These are phyloP conservation scores for Diaporthe sp. DNA, from an alignment of 2,329 filamentous ascomycete genomes.

Conservation along the genomic window DNA sequence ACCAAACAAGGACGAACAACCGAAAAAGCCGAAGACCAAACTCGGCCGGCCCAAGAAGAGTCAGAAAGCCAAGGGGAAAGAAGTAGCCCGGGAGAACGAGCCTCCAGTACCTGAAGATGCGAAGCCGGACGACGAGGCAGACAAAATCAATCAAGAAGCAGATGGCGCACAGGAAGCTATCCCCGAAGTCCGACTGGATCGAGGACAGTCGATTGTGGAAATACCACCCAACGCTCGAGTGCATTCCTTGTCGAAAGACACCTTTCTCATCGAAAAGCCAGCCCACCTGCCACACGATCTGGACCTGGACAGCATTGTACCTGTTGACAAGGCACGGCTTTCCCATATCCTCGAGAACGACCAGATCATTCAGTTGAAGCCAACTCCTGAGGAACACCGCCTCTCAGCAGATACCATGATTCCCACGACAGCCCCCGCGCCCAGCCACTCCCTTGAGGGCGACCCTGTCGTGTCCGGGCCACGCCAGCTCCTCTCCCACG, in stretches of 20 bases:
- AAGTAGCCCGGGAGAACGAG: not conserved
- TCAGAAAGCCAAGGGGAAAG: constrained; percentile 10
- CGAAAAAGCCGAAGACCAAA: constrained; percentile 18
- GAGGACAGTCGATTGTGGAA: constrained; percentile 22
- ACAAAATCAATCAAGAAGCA: not conserved
- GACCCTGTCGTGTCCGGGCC: constrained; percentile 34
- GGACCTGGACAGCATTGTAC: constrained; percentile 6
- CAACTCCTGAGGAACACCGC: constrained; percentile 17
- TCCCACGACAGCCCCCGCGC: constrained; percentile 12
- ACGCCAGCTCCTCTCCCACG: constrained; percentile 34
- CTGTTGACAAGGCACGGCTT: not conserved
- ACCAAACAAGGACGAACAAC: not conserved
- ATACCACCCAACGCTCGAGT: constrained; percentile 31
- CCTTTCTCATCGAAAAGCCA: constrained; percentile 11
- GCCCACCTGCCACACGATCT: constrained; percentile 16
- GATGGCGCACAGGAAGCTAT: not conserved
- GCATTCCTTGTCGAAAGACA: constrained; percentile 34
- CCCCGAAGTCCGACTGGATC: not conserved
- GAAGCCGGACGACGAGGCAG: not conserved
- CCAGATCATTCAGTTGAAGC: constrained; percentile 24
- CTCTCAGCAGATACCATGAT: constrained; percentile 37
- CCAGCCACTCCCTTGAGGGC: constrained; percentile 34
- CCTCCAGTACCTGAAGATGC: not conserved
- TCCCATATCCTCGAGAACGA: constrained; percentile 28
- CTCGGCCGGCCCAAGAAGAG: constrained; percentile 1